phyloP scores from a whole-genome alignment of 441 rosid species.

The Theobroma grandiflorum region DNA sequence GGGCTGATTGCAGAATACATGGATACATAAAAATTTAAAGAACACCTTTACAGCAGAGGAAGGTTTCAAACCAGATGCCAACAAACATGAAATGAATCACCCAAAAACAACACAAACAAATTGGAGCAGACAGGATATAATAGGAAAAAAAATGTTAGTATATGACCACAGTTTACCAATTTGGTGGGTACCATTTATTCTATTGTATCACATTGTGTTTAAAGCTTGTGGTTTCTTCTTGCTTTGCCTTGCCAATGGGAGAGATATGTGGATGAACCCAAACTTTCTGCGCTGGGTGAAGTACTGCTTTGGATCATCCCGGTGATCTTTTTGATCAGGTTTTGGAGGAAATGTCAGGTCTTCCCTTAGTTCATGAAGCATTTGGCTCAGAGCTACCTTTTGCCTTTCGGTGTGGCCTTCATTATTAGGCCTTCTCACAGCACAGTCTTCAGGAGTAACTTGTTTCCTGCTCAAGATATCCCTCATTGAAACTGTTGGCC shows the following conservation, averaged over 20 bases:
- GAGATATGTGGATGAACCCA: slow-evolving; percentile 87
- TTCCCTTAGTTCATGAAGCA: slow-evolving; percentile 81
- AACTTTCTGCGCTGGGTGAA: slow-evolving; percentile 79
- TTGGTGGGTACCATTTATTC: neutral
- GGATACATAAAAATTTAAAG: neutral
- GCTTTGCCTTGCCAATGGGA: slow-evolving; percentile 76
- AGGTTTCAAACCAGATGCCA: slow-evolving; percentile 16
- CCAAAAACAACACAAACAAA: slow-evolving; percentile 29
- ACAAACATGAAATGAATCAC: slow-evolving; percentile 19
- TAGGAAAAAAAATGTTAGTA: neutral
- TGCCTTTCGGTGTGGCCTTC: slow-evolving; percentile 53
- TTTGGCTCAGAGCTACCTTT: slow-evolving; percentile 80
- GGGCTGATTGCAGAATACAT: slow-evolving; percentile 22
- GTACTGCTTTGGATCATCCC: slow-evolving; percentile 55
- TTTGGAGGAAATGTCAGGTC: slow-evolving; percentile 59
- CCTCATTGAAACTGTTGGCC: slow-evolving; percentile 85
- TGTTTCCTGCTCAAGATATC: slow-evolving; percentile 85
- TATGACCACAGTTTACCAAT: slow-evolving; percentile 8
- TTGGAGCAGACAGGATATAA: neutral
- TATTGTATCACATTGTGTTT: slow-evolving; percentile 37
- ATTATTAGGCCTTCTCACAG: slow-evolving; percentile 44
- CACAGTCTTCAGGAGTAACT: slow-evolving; percentile 55
- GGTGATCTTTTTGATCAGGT: slow-evolving; percentile 44
- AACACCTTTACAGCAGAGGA: neutral
- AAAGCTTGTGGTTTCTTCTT: slow-evolving; percentile 68